These are phyloP conservation scores for Microbotryomycetes sp. DNA, from an alignment of 1,284 basidiomycete genomes.

Conservation along the genomic window DNA sequence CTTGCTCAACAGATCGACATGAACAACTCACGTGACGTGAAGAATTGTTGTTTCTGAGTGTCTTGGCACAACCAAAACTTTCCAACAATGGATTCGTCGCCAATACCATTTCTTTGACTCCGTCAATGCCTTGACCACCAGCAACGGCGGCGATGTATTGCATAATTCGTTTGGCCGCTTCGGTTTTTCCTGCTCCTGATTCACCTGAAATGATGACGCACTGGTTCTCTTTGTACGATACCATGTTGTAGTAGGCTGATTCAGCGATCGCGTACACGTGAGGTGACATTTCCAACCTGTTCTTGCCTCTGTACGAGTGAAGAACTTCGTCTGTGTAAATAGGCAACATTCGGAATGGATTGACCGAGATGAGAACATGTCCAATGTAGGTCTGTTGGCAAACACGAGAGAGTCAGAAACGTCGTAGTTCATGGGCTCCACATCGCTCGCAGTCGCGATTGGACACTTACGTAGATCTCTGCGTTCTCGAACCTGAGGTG, in stretches of 20 bases:
- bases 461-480: conserved; percentile 82
- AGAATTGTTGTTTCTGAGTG: conserved; percentile 95
- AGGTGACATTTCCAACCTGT: conserved; percentile 93
- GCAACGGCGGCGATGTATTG: conserved; percentile 98
- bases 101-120: conserved; percentile 99
- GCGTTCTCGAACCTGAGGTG: conserved; percentile 64
- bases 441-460: not conserved
- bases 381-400: conserved; percentile 79
- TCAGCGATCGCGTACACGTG: conserved; percentile 98
- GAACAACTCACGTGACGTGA: conserved; percentile 79
- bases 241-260: conserved; percentile 98
- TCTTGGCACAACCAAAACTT: conserved; percentile 99
- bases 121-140: conserved; percentile 69
- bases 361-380: conserved; percentile 93
- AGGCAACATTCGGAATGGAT: conserved; percentile 79
- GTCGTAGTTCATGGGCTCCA: not conserved
- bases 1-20: not conserved
- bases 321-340: conserved; percentile 91
- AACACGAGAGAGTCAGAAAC: not conserved
- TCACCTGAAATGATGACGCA: conserved; percentile 99
- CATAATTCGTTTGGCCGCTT: conserved; percentile 98
- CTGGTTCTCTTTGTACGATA: conserved; percentile 98
- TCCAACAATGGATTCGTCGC: conserved; percentile 97
- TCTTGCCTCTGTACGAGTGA: conserved; percentile 88
- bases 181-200: conserved; percentile 94